Conservation (phyloP, 2,329 filamentous ascomycete species). For the Epichloe gansuensis region DNA sequence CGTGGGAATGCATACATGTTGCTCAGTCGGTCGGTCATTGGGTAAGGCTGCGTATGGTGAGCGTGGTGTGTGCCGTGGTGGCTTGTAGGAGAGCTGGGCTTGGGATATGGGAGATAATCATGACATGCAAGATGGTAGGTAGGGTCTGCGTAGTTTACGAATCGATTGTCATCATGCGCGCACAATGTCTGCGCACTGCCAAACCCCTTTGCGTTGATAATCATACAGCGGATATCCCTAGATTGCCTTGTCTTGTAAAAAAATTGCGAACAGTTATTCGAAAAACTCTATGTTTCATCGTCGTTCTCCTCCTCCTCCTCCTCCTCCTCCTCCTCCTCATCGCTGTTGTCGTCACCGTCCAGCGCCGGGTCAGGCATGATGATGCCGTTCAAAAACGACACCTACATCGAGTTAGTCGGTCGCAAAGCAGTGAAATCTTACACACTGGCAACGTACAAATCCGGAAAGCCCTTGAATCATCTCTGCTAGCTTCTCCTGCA, state of each 20-base stretch:
- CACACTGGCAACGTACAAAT: constrained; percentile 45
- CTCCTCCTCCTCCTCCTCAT: constrained; percentile 19
- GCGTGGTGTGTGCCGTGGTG: too few species aligned
- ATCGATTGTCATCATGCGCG: too few species aligned
- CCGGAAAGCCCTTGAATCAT: constrained; percentile 58
- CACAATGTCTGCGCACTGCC: too few species aligned
- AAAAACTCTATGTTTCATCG: not conserved
- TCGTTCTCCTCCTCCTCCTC: constrained; percentile 7
- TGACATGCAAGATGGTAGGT: too few species aligned
- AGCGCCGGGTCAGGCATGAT: constrained; percentile 56
- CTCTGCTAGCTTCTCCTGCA: constrained; percentile 51
- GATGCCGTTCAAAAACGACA: constrained; percentile 59
- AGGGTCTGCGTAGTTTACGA: too few species aligned
- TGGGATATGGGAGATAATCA: too few species aligned
- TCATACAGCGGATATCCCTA: not conserved
- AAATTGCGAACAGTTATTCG: not conserved
- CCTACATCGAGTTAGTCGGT: constrained; percentile 26
- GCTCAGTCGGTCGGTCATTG: too few species aligned
- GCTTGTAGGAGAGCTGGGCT: too few species aligned
- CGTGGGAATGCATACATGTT: too few species aligned
- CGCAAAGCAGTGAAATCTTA: not conserved
- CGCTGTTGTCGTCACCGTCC: constrained; percentile 30
- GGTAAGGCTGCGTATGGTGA: too few species aligned
- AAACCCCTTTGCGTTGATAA: not conserved
- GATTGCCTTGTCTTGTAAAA: not conserved